Conservation (phyloP, 148 eudicot genomes). For the Beta vulgaris region DNA sequence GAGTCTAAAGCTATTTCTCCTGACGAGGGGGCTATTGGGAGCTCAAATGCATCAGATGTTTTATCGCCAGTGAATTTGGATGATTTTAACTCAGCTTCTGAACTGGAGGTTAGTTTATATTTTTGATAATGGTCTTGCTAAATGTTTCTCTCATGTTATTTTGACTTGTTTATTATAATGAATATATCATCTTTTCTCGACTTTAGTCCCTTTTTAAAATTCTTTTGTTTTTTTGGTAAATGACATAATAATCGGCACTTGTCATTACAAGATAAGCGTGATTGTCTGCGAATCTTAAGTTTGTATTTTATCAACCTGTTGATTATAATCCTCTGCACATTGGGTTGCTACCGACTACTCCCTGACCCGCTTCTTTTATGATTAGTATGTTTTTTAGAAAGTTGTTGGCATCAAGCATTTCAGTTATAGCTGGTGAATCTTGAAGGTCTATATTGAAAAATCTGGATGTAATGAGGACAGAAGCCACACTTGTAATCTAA, state of each 20-base stretch:
- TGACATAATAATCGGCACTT: not conserved
- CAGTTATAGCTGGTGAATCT: not conserved
- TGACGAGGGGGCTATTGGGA: conserved; percentile 28
- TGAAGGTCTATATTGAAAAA: not conserved
- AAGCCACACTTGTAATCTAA: not conserved
- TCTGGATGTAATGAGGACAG: not conserved
- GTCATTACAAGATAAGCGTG: not conserved
- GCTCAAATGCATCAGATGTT: conserved; percentile 24
- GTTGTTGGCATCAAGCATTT: not conserved
- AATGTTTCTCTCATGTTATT: not conserved
- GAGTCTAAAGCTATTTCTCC: conserved; percentile 22
- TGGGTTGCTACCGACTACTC: not conserved
- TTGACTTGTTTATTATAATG: not conserved
- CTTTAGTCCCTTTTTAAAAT: not conserved
- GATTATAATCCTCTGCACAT: too few species aligned
- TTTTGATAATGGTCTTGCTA: not conserved
- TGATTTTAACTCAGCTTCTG: conserved; percentile 57
- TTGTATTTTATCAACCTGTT: too few species aligned
- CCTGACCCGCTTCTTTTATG: not conserved
- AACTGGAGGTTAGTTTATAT: conserved; percentile 65
- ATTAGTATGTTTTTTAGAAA: not conserved
- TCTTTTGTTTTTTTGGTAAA: not conserved
- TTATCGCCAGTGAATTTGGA: conserved; percentile 59
- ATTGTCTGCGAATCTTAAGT: too few species aligned
- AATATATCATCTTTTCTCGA: too few species aligned